A percentile compares a stretch with the other conserved stretches of the same genome.
phyloP scores from a whole-genome alignment of 176 grass and related monocot genomes.

The Aegilops longissima region DNA sequence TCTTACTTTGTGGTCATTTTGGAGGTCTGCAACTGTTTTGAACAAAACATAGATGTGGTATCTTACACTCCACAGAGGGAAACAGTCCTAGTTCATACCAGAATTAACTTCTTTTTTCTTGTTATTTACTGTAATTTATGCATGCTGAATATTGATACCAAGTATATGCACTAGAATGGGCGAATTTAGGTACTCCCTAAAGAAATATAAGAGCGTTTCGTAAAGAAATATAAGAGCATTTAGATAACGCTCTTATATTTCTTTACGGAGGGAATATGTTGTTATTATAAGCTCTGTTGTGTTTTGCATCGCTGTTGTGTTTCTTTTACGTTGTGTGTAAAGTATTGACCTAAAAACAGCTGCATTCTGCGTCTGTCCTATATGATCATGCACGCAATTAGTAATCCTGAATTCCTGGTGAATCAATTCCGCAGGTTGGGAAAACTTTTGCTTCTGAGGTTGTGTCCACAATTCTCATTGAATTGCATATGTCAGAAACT shows the following conservation, averaged over 20 bases:
- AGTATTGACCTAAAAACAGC: neutral
- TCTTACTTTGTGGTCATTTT: neutral
- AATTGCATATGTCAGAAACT: slow-evolving; percentile 23
- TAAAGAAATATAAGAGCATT: too few relatives aligned
- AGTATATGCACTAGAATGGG: neutral
- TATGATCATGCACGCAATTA: neutral
- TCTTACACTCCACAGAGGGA: neutral
- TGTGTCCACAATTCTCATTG: neutral
- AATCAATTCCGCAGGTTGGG: neutral
- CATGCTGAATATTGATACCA: neutral
- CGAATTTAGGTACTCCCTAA: neutral
- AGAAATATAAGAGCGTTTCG: too few relatives aligned
- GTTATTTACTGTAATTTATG: neutral
- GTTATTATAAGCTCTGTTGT: neutral
- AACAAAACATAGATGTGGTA: neutral
- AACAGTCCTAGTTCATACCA: neutral
- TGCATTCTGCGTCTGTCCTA: slow-evolving; percentile 10
- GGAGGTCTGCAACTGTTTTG: neutral
- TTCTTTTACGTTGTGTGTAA: neutral
- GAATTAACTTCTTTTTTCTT: neutral
- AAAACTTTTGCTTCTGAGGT: neutral
- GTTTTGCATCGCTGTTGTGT: neutral
- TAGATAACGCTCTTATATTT: too few relatives aligned
- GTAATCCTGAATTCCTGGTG: neutral
- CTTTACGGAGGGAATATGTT: neutral